Base-by-base conservation (phyloP, 345 rosid genomes). In the Gossypium stocksii region DNA sequence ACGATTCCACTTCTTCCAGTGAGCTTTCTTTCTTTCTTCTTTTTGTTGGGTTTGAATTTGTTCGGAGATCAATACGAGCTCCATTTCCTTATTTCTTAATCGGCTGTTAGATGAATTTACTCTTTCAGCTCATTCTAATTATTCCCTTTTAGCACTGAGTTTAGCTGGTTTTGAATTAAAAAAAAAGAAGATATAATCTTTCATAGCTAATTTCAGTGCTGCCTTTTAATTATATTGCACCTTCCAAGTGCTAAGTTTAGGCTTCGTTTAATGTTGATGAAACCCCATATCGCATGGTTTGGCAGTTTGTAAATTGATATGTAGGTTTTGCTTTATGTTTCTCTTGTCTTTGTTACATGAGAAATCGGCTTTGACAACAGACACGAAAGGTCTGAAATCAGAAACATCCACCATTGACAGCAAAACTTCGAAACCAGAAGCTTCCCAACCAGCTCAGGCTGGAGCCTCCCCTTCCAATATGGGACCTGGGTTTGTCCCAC, bases 1-100 rank as follows among this genome's bases (percentile, higher is more conserved):
- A 87, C 82, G 89, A 77, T 2, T 68, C 72, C 54, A 84, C 79
- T 79, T 84, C 90, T 69, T 76, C 92, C 70, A 93, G 97, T 89
- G 74, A 74, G 76, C 60, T 71, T 11, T 51, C 54, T 14, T 51
- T n/a, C 7, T n/a, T 51, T 51, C 1, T 51, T 14, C 0, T 14
- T 13, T 2, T 14, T 15, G 54, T 51, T 51, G 54, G n/a, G 54
- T 15, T 51, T 51, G n/a, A 5, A 51, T 51, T 49, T 51, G n/a
- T 51, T 51, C 54, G 2, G 54, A 51, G 54, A 51, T 51, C 54
- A 0, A 14, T n/a, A 20, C 23, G 64, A 3, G 34, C 48, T 71
- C 70, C 51, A 16, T 2, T 14, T 29, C 16, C 17, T 60, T 25
- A 1, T 60, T 60, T 60, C n/a, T 62, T 49, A 23, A 49, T 17